A percentile compares a stretch with the other conserved stretches of the same genome.
These are phyloP conservation scores for Angomonas desouzai DNA, from an alignment of 208 protist genomes.

Conservation along the genomic window DNA sequence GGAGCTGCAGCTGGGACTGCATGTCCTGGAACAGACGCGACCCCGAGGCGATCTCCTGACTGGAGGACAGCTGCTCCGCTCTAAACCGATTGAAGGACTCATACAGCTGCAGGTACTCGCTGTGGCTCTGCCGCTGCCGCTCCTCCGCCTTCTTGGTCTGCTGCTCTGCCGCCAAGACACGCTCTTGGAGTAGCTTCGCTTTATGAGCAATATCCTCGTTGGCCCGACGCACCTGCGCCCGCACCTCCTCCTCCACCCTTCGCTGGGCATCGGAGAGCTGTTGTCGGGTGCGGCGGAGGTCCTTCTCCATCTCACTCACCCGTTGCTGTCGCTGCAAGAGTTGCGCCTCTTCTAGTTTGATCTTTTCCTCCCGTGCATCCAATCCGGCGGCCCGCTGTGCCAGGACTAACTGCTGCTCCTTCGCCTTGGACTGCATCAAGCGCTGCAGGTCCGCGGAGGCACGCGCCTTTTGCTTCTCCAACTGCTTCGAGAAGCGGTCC, in stretches of 20 bases:
- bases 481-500: conserved; percentile 46
- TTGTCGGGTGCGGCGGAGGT: conserved; percentile 46
- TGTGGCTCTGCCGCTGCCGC: conserved; percentile 53
- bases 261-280: conserved; percentile 64
- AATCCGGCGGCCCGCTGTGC: conserved; percentile 9
- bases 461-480: conserved; percentile 28
- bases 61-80: conserved; percentile 40
- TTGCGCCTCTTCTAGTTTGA: conserved; percentile 28
- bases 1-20: conserved; percentile 22
- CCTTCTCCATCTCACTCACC: conserved; percentile 48
- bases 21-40: not conserved
- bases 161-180: conserved; percentile 47
- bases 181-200: conserved; percentile 41
- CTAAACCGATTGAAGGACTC: conserved; percentile 64
- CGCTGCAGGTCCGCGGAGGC: conserved; percentile 17
- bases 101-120: conserved; percentile 66
- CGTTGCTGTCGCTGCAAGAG: conserved; percentile 33
- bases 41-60: not conserved
- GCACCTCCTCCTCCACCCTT: conserved; percentile 66
- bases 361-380: conserved; percentile 24
- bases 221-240: conserved; percentile 64
- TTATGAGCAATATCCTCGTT: conserved; percentile 68
- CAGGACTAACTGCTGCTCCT: conserved; percentile 23
- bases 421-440: conserved; percentile 20
- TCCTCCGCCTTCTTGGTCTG: conserved; percentile 62